Conservation (phyloP, 2,329 filamentous ascomycete species). For the Aaosphaeria arxii region DNA sequence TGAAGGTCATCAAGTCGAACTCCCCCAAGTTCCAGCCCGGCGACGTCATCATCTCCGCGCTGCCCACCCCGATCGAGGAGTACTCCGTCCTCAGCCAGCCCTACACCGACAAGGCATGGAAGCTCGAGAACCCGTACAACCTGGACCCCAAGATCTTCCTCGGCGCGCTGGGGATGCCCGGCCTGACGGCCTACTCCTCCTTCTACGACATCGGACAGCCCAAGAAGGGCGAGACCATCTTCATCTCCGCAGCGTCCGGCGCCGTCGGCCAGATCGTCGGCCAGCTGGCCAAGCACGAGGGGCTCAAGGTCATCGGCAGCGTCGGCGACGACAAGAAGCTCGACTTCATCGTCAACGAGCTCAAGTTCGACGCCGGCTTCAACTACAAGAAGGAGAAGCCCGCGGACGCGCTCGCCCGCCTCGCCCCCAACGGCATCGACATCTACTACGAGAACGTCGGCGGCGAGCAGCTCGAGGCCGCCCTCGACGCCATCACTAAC, state of each 20-base stretch:
- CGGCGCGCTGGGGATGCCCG: conserved; percentile 75
- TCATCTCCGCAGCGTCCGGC: conserved; percentile 75
- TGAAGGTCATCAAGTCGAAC: conserved; percentile 70
- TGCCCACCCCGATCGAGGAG: conserved; percentile 60
- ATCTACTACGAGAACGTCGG: conserved; percentile 83
- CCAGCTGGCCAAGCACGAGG: conserved; percentile 78
- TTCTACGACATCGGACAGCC: conserved; percentile 74
- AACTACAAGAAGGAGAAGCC: conserved; percentile 86
- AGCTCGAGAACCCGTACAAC: conserved; percentile 67
- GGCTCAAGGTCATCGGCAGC: conserved; percentile 74
- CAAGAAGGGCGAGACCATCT: conserved; percentile 76
- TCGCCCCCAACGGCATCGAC: conserved; percentile 76
- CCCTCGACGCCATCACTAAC: conserved; percentile 61
- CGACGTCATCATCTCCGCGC: conserved; percentile 59
- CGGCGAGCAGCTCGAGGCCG: conserved; percentile 69
- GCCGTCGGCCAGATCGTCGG: conserved; percentile 82
- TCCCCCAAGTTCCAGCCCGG: conserved; percentile 61
- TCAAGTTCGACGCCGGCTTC: conserved; percentile 72
- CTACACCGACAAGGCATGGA: conserved; percentile 44
- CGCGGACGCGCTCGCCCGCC: conserved; percentile 62
- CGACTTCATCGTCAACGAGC: conserved; percentile 67
- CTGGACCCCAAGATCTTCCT: conserved; percentile 67
- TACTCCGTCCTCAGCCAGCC: conserved; percentile 59
- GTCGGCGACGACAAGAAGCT: conserved; percentile 79
- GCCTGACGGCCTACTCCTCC: conserved; percentile 70